Evolutionary conservation across 192 early-diverging fungal genomes (phyloP), one percentile per base, ranked within the genome.

Genomic region (Podila epigama): DNA sequence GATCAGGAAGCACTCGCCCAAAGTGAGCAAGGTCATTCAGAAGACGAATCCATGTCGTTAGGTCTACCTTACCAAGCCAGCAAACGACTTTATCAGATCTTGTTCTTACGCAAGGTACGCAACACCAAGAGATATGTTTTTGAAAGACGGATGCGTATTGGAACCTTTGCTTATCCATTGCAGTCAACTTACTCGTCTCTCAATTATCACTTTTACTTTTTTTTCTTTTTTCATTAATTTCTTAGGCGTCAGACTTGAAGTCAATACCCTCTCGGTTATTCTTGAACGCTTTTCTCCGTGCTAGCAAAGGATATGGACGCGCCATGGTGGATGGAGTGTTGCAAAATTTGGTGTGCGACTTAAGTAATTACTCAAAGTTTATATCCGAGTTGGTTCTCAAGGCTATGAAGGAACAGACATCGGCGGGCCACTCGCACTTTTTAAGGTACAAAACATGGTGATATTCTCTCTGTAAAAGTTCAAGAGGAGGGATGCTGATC

Each of bases 301-400:
- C 69, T 28, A 40, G 68, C 20, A 70, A 56, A 37, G 51, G 48
- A 25, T 59, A 71, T 37, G 78, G 69, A 7, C 68, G 64, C 1
- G 78, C 78, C 5, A 52, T 79, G 28, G 58, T 67, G 13, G 78
- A 79, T 42, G 63, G 63, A 22, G 63, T 79, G 8, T 15, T 79
- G 13, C 40, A 71, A 29, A 68, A 68, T 15, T 29, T 67, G 0
- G 16, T 60, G 4, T 58, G 48, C 0, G 63, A 70, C n/a, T 34
- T 34, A 25, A 18, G 3, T 1, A 28, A 35, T 1, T 70, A 51
- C 32, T 75, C 72, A 12, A 75, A 68, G 31, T 41, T 50, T 11
- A 40, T 59, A 1, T 67, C 72, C 0, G 72, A 75, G 18, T 65
- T 75, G 8, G 60, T 68, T 1, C 72, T 68, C 51, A 75, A 75